Percentiles rank a stretch among this genome's conserved stretches.
Conservation (phyloP, 1,139 yeast genomes). For the Diutina neorugosa region DNA sequence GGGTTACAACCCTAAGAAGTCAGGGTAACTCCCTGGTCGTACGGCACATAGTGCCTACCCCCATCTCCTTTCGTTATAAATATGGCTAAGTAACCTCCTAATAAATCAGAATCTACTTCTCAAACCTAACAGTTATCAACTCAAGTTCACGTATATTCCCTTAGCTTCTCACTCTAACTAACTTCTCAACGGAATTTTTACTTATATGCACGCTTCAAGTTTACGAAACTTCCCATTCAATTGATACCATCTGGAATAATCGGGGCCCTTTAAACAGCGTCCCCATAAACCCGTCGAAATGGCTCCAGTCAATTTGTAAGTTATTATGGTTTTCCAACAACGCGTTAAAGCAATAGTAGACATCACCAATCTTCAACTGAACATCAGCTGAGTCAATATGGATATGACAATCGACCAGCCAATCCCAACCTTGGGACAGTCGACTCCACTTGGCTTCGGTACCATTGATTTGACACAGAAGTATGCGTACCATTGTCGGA, state of each 20-base stretch:
- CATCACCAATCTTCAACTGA: neutral
- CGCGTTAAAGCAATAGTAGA: neutral
- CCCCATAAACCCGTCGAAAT: slow-evolving; percentile 2
- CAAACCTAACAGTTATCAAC: too few relatives aligned
- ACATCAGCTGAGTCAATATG: neutral
- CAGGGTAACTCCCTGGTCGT: too few relatives aligned
- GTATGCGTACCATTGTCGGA: neutral
- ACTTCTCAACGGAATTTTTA: too few relatives aligned
- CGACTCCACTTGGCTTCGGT: neutral
- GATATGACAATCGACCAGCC: neutral
- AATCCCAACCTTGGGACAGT: neutral
- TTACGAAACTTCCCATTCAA: neutral
- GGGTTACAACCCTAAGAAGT: too few relatives aligned
- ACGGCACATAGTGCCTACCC: too few relatives aligned
- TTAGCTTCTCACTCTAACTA: too few relatives aligned
- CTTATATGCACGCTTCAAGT: neutral
- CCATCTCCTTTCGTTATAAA: too few relatives aligned
- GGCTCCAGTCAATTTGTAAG: neutral
- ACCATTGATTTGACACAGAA: neutral
- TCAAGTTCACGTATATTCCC: too few relatives aligned
- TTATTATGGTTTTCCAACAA: neutral
- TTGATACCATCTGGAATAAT: neutral
- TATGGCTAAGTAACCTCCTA: too few relatives aligned
- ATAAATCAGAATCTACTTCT: too few relatives aligned
- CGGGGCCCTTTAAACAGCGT: neutral